These are phyloP conservation scores for Phaeomoniella chlamydospora DNA, from an alignment of 2,329 filamentous ascomycete genomes.

Conservation along the genomic window DNA sequence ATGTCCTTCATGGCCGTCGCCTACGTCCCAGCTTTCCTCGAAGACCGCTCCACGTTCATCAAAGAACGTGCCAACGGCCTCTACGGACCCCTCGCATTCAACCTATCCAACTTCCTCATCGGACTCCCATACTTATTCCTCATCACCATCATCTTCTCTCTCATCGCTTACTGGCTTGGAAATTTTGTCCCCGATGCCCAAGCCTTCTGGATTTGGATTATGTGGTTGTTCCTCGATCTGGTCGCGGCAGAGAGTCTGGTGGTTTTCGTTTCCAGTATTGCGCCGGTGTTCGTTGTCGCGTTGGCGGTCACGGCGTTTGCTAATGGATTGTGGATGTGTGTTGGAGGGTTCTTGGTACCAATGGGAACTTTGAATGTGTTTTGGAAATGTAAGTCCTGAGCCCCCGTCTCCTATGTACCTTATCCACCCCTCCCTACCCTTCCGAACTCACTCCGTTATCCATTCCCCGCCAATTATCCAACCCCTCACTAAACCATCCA, in stretches of 20 bases:
- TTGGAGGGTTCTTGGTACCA: conserved; percentile 68
- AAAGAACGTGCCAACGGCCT: conserved; percentile 74
- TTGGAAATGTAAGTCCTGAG: too few relatives aligned
- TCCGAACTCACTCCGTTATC: not conserved
- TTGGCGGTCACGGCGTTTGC: conserved; percentile 71
- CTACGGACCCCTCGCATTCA: conserved; percentile 58
- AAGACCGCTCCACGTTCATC: conserved; percentile 57
- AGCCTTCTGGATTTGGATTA: conserved; percentile 63
- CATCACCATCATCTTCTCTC: conserved; percentile 60
- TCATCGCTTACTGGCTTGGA: conserved; percentile 65
- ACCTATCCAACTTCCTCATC: conserved; percentile 68
- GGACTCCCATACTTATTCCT: conserved; percentile 70
- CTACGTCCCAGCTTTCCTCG: conserved; percentile 71
- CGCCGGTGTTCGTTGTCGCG: conserved; percentile 67
- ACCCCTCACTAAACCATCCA: too few relatives aligned
- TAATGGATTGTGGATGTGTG: conserved; percentile 82
- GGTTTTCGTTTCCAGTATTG: conserved; percentile 56
- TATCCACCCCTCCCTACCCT: not conserved
- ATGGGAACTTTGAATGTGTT: conserved; percentile 63
- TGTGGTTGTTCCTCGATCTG: conserved; percentile 78
- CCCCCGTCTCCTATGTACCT: not conserved
- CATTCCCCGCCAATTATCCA: too few relatives aligned
- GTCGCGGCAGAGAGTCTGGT: conserved; percentile 71
- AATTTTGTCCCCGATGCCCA: conserved; percentile 53
- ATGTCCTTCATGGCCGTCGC: conserved; percentile 75